Evolutionary conservation across 441 rosid species (phyloP).

Genomic region (Adansonia rubrostipa): DNA sequence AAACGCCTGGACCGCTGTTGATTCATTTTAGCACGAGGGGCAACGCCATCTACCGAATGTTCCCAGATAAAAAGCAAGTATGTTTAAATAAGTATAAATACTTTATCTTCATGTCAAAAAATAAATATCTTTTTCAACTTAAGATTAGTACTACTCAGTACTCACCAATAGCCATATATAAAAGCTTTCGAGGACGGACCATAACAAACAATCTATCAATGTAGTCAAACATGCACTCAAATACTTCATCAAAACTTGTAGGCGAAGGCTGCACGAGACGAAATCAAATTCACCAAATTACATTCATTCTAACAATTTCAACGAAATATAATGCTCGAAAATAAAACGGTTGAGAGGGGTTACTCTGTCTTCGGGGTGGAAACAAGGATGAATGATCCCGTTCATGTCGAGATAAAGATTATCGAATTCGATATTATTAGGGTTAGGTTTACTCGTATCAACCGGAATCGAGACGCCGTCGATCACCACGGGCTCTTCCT

Average conservation of each 20-base stretch:
- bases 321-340: not conserved
- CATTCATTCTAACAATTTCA: not conserved
- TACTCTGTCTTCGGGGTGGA: constrained; percentile 82
- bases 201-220: constrained; percentile 78
- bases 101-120: not conserved
- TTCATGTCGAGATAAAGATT: constrained; percentile 88
- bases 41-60: constrained; percentile 74
- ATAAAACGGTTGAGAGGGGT: not conserved
- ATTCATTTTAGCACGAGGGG: constrained; percentile 97
- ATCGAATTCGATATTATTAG: constrained; percentile 68
- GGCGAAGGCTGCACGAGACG: constrained; percentile 67
- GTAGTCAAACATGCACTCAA: constrained; percentile 78
- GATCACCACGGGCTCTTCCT: constrained; percentile 72
- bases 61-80: constrained; percentile 26
- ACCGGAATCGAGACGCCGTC: constrained; percentile 70
- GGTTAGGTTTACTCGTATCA: constrained; percentile 73
- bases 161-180: constrained; percentile 86
- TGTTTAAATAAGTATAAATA: not conserved
- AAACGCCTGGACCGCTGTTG: constrained; percentile 93
- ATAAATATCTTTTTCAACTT: constrained; percentile 3
- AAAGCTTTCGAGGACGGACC: constrained; percentile 80
- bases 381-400: constrained; percentile 80
- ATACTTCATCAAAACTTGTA: constrained; percentile 67
- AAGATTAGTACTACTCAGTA: constrained; percentile 39
- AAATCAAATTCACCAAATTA: constrained; percentile 17